Conservation (phyloP, 2,329 filamentous ascomycete genomes). For the Claviceps citrina region DNA sequence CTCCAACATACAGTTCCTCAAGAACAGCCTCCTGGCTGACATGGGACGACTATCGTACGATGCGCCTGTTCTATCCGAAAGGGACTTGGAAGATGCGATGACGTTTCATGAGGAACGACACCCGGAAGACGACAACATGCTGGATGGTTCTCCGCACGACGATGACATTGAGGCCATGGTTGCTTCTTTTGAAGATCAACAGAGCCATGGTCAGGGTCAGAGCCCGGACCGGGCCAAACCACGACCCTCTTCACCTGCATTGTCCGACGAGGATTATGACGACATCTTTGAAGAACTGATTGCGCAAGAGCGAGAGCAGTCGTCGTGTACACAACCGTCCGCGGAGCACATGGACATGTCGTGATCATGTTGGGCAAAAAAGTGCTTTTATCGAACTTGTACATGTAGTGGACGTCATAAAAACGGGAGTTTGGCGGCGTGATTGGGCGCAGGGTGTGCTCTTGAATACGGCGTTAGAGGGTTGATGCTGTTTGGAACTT, state of each 20-base stretch:
- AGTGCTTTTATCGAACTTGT: neutral
- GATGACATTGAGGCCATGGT: conserved; percentile 43
- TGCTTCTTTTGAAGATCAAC: conserved; percentile 26
- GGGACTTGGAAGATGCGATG: conserved; percentile 36
- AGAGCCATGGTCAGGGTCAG: conserved; percentile 7
- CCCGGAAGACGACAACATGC: conserved; percentile 28
- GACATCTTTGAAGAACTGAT: conserved; percentile 37
- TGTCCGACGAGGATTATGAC: conserved; percentile 46
- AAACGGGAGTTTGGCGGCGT: conserved; percentile 6
- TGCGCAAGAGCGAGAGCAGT: conserved; percentile 13
- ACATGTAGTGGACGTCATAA: neutral
- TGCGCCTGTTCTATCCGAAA: conserved; percentile 28
- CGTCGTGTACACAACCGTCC: conserved; percentile 8
- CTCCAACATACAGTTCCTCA: conserved; percentile 19
- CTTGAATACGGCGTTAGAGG: neutral
- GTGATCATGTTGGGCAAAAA: neutral
- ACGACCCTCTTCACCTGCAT: conserved; percentile 19
- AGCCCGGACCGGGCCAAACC: conserved; percentile 9
- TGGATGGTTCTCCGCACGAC: conserved; percentile 37
- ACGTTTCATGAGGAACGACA: conserved; percentile 16
- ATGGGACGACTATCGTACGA: conserved; percentile 19
- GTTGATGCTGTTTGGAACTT: neutral
- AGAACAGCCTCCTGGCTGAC: conserved; percentile 20
- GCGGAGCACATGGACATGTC: conserved; percentile 32
- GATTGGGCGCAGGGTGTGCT: neutral